These are phyloP conservation scores for Lignosus rhinocerotis DNA, from an alignment of 1,284 basidiomycete genomes.

Conservation along the genomic window DNA sequence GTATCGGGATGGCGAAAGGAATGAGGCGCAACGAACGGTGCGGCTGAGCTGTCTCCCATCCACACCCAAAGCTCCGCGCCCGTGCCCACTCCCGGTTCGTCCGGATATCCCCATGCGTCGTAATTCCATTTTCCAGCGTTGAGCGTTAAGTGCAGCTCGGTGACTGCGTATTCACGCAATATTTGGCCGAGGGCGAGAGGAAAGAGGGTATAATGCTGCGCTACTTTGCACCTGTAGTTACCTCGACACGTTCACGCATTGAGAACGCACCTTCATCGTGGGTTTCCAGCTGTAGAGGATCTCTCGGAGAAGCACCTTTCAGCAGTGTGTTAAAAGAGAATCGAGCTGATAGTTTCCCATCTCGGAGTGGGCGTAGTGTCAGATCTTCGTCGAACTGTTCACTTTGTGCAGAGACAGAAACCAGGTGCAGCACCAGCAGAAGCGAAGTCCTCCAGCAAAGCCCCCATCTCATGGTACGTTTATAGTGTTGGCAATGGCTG, in stretches of 20 bases:
- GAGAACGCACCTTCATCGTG: conserved; percentile 54
- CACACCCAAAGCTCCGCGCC: conserved; percentile 92
- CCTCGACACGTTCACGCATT: neutral
- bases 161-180: conserved; percentile 79
- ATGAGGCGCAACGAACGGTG: conserved; percentile 44
- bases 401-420: conserved; percentile 3
- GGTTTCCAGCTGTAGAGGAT: conserved; percentile 46
- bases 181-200: conserved; percentile 87
- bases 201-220: conserved; percentile 83
- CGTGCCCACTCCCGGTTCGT: conserved; percentile 73
- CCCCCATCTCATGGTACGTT: neutral
- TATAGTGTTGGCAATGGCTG: too few relatives aligned
- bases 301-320: conserved; percentile 50
- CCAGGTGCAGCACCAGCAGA: conserved; percentile 11
- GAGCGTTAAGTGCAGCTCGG: conserved; percentile 84
- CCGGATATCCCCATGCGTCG: conserved; percentile 80
- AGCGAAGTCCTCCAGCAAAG: conserved; percentile 10
- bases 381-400: conserved; percentile 74
- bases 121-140: conserved; percentile 94
- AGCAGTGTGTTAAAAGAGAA: conserved; percentile 82
- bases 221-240: conserved; percentile 34
- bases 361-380: conserved; percentile 70
- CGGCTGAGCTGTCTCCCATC: conserved; percentile 64
- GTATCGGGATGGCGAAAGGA: neutral
- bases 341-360: conserved; percentile 83